Conservation (phyloP, 768 basidiomycete species). For the Tricholoma sp. region DNA sequence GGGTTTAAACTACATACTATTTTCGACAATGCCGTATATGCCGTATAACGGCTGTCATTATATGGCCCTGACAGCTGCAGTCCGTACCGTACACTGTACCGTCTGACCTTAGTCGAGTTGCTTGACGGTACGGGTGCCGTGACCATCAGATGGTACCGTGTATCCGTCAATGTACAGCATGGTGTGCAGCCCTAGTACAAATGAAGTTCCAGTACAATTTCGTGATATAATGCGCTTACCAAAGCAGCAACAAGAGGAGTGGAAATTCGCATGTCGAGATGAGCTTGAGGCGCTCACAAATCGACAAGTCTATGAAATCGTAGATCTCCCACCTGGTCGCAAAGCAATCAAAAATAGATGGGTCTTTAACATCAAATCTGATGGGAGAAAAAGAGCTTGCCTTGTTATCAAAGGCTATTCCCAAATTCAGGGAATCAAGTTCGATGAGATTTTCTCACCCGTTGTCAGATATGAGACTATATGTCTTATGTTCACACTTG, state of each 20-base stretch:
- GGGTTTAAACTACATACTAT: too few species aligned
- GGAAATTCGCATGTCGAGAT: neutral
- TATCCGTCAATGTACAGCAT: too few species aligned
- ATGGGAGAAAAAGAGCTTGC: conserved; percentile 15
- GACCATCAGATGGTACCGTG: too few species aligned
- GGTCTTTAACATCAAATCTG: conserved; percentile 4
- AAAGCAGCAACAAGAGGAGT: neutral
- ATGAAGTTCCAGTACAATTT: too few species aligned
- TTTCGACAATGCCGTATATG: too few species aligned
- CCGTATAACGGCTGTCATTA: too few species aligned
- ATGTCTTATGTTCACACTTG: conserved; percentile 18
- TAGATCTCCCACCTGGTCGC: conserved; percentile 3
- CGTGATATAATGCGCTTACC: too few species aligned
- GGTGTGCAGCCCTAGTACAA: too few species aligned
- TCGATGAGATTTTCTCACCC: conserved; percentile 14
- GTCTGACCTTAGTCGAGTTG: too few species aligned
- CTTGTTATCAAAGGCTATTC: conserved; percentile 34
- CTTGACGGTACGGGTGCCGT: too few species aligned
- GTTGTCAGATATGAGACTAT: conserved; percentile 20
- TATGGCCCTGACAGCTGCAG: too few species aligned
- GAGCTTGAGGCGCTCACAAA: conserved; percentile 3
- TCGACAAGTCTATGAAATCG: conserved; percentile 1
- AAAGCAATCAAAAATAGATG: conserved; percentile 7
- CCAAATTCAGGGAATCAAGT: conserved; percentile 31
- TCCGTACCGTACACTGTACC: too few species aligned